Evolutionary conservation across 257 asterid genomes (phyloP).

Genomic region (Primulina tabacum): DNA sequence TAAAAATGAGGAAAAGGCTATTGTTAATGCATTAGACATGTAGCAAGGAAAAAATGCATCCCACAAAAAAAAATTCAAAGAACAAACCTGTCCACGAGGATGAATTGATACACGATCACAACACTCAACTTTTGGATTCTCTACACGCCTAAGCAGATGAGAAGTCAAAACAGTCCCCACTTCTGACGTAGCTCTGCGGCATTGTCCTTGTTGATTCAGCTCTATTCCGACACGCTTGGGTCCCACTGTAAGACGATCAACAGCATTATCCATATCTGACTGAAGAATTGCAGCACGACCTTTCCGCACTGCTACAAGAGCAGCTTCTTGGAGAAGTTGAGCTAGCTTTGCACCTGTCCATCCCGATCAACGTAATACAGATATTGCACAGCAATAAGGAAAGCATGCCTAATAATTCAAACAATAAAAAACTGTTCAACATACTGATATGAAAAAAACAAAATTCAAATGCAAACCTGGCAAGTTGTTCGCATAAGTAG

Average conservation of each 20-base stretch:
- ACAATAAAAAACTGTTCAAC: neutral
- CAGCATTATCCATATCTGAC: conserved; percentile 93
- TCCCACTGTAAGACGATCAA: conserved; percentile 94
- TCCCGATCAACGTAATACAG: conserved; percentile 47
- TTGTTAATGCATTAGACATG: neutral
- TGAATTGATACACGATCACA: conserved; percentile 90
- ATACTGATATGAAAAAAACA: conserved; percentile 2
- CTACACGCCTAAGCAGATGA: conserved; percentile 71
- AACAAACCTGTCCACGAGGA: conserved; percentile 90
- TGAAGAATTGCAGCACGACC: conserved; percentile 70
- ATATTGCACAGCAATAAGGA: conserved; percentile 14
- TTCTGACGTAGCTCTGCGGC: conserved; percentile 85
- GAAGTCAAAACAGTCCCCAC: conserved; percentile 86
- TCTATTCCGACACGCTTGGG: conserved; percentile 74
- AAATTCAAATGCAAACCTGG: conserved; percentile 57
- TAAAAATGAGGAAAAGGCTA: conserved; percentile 8
- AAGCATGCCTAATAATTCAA: conserved; percentile 8
- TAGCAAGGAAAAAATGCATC: neutral
- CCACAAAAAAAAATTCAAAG: conserved; percentile 1
- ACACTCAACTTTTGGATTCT: conserved; percentile 77
- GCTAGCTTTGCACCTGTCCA: conserved; percentile 99
- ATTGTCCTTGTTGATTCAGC: conserved; percentile 90
- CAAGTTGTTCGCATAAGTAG: conserved; percentile 76
- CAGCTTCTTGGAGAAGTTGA: conserved; percentile 97
- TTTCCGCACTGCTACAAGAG: conserved; percentile 96